Conservation (phyloP, 768 basidiomycete genomes). For the Dictyophora rubrovolvata region DNA sequence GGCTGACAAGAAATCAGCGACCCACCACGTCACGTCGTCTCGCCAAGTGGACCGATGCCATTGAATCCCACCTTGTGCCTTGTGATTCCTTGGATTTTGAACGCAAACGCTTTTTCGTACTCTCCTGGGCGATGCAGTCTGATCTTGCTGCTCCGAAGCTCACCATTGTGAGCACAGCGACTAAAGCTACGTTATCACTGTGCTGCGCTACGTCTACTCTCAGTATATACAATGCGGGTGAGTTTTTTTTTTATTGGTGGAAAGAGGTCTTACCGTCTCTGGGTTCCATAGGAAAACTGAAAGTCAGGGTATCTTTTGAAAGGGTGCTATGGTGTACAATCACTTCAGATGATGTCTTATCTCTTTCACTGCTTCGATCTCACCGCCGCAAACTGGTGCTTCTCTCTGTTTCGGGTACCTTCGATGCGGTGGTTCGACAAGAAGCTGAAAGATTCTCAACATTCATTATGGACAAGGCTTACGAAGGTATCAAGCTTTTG, state of each 20-base stretch:
- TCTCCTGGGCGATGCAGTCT: neutral
- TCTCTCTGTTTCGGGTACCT: conserved; percentile 27
- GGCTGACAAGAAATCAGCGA: too few species aligned
- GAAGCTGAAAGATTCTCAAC: conserved; percentile 42
- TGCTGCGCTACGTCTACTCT: conserved; percentile 20
- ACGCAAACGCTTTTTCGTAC: too few species aligned
- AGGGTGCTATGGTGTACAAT: conserved; percentile 48
- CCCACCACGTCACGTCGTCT: too few species aligned
- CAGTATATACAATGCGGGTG: conserved; percentile 18
- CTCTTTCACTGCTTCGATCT: conserved; percentile 41
- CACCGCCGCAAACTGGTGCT: conserved; percentile 29
- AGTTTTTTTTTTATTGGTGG: neutral
- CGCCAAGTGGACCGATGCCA: too few species aligned
- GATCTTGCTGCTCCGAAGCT: conserved; percentile 3
- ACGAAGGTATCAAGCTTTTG: conserved; percentile 39
- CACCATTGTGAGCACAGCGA: conserved; percentile 13
- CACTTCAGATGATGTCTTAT: conserved; percentile 24
- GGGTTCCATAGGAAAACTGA: conserved; percentile 2
- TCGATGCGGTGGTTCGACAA: conserved; percentile 33
- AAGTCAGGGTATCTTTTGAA: conserved; percentile 28
- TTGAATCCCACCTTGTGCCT: too few species aligned
- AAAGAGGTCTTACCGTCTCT: neutral
- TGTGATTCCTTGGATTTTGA: too few species aligned
- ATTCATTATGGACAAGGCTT: conserved; percentile 44
- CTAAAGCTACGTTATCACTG: conserved; percentile 16